Base-by-base conservation (phyloP, 305 asterid species). In the Caryopteris hybrid region DNA sequence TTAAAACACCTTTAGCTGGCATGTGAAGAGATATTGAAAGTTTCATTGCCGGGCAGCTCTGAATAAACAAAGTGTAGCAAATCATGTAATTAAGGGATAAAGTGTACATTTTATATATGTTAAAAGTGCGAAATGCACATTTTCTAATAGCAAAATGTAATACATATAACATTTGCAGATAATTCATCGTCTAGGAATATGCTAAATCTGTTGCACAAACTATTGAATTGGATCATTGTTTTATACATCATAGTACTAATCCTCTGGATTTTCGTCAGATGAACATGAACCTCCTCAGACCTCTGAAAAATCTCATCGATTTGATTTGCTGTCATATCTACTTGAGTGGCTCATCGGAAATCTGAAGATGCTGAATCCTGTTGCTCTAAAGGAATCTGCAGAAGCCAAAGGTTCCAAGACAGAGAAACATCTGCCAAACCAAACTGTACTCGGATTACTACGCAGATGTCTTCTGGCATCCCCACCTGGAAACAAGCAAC, bases 391-490 rank as follows among this genome's bases (percentile, higher is more conserved):
- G 38, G 86, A 70, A 64, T 47, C 81, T 59, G 80, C 74, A 47
- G 88, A 80, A 58, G 6, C 36, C 61, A 78, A 71, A 73, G 68
- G 29, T 65, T 72, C 88, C 64, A 61, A 58, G 42, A 66, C 56
- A 17, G 80, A 72, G 61, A 65, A 64, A 34, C 50, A 47, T 55
- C 78, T 84, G 38, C 64, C 87, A 0, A 81, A 77, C 70, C 66
- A 66, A 60, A 78, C 83, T 6, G 63, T 80, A 13, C 64, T 56
- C 1, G 84, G 84, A 39, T 72, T 93, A 45, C 74, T 93, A 5
- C 79, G 70, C 12, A 94, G 84, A 82, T 89, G 95, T 34, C 90
- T 94, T 12, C 48, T 78, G 68, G 34, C 81, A 43, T 83, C 89
- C 48, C 68, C 81, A 73, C 74, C 81, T 14, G 66, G 78, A 39